phyloP scores from a whole-genome alignment of 2,329 filamentous ascomycete species.

The Lasiodiplodia sp. region DNA sequence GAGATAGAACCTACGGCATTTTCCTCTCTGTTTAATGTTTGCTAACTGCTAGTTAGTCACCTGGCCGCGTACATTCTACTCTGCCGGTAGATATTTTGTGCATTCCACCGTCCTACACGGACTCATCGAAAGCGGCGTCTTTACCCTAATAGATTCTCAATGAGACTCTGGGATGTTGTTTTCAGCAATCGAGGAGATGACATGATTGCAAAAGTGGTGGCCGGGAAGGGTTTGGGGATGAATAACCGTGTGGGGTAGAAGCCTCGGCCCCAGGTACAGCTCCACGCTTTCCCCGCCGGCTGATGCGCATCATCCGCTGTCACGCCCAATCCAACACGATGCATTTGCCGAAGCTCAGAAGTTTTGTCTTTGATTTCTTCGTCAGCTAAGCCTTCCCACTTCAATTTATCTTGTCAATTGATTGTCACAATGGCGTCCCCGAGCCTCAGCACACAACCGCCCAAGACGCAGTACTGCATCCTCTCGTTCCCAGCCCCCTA shows the following conservation, averaged over 20 bases:
- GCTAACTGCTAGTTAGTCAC: too few relatives aligned
- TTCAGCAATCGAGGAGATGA: not conserved
- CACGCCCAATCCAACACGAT: conserved; percentile 8
- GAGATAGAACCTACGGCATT: too few relatives aligned
- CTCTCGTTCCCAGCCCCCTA: conserved; percentile 29
- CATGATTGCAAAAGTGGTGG: not conserved
- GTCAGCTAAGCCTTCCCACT: not conserved
- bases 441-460: conserved; percentile 20
- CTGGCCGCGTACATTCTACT: too few relatives aligned
- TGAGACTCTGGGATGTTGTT: not conserved
- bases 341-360: not conserved
- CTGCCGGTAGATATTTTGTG: too few relatives aligned
- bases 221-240: not conserved
- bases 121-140: not conserved
- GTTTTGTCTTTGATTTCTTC: not conserved
- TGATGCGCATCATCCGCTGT: conserved; percentile 9
- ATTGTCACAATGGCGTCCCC: conserved; percentile 3
- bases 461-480: conserved; percentile 21
- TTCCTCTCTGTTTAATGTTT: too few relatives aligned
- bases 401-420: not conserved
- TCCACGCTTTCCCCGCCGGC: conserved; percentile 25
- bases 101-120: too few relatives aligned
- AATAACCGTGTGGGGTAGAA: conserved; percentile 21
- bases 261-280: conserved; percentile 16
- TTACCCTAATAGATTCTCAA: not conserved